Evolutionary conservation across 2,329 filamentous ascomycete species (phyloP), one percentile per base, ranked within the genome.

Genomic region (Xylariaceae sp.): DNA sequence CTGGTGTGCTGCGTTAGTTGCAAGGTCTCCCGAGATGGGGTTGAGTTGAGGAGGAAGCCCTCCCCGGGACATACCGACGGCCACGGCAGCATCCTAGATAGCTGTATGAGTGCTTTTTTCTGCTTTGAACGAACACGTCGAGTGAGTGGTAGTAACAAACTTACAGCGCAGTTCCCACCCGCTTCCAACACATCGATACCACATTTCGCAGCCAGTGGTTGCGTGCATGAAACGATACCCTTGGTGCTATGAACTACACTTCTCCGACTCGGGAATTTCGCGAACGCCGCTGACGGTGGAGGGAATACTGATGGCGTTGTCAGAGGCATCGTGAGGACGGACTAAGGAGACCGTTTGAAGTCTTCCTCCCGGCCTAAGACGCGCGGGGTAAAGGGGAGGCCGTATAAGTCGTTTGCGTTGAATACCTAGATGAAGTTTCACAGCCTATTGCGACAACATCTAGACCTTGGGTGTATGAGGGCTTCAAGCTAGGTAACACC

Each of bases 181-280:
- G 89, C 87, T 55, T 87, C 84, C n/a, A 99, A 77, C 40, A 98
- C 81, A 54, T 89, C 86, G 50, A 97, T 84, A 20, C 95, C 95
- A 57, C 92, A 96, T 74, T 90, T 90, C 20, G 90, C 89, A 5
- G 95, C 95, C 52, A 98, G 79, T 14, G 95, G 92, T 73, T 98
- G 93, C 1, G 91, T 90, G 71, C 89, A 96, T 10, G 93, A 84
- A 46, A 98, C 90, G 55, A 98, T 96, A 44, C 92, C 93, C 68
- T 93, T 89, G 4, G 90, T 93, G 72, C 91, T 96, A 72, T 98
- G 93, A 12, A 98, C 91, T 12, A 96, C 92, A 66, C 93, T 97
- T 60, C 95, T 82, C 40, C 93, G 85, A 65, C 91, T 96, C 9
- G 90, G 74, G 70, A 91, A 93, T 59, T 83, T 81, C 59, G 81